phyloP scores from a whole-genome alignment of 1,284 basidiomycete species.

The Cronartium ribicola region DNA sequence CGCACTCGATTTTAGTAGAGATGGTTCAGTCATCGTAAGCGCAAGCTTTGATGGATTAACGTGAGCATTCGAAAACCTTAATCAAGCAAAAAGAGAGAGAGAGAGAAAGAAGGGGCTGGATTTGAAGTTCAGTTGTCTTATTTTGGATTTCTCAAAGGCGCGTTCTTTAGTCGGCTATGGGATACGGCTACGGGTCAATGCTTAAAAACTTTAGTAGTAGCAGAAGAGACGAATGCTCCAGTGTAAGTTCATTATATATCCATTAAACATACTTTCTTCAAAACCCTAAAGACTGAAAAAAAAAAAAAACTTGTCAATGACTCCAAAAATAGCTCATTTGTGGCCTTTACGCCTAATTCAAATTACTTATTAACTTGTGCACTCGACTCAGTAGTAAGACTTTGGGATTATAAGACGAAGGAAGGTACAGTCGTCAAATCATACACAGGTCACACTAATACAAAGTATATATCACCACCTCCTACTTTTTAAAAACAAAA shows the following conservation, averaged over 20 bases:
- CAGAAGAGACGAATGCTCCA: slow-evolving; percentile 86
- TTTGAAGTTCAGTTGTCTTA: no score
- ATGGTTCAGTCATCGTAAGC: slow-evolving; percentile 88
- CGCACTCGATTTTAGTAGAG: slow-evolving; percentile 83
- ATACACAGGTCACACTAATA: slow-evolving; percentile 74
- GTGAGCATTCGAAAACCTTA: background rate
- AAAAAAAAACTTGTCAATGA: background rate
- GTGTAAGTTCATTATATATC: slow-evolving; percentile 54
- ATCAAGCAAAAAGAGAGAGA: slow-evolving; percentile 44
- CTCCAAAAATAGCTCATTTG: slow-evolving; percentile 58
- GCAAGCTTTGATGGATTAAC: slow-evolving; percentile 85
- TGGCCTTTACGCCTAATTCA: slow-evolving; percentile 85
- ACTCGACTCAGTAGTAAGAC: slow-evolving; percentile 82
- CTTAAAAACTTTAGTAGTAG: slow-evolving; percentile 77
- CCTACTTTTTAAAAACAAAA: no score
- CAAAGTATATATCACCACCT: slow-evolving; percentile 60
- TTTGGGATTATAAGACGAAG: slow-evolving; percentile 91
- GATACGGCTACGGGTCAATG: slow-evolving; percentile 94
- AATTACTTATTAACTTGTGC: slow-evolving; percentile 81
- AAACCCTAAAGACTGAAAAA: background rate
- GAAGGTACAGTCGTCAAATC: slow-evolving; percentile 76
- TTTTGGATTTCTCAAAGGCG: no score
- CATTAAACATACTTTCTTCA: background rate
- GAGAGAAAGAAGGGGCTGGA: slow-evolving; percentile 42
- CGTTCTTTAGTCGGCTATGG: slow-evolving; percentile 74